Evolutionary conservation across 495 filamentous ascomycete species (phyloP), one percentile per base, ranked within the genome.

Genomic region (Podospora bellae-mahoneyi): DNA sequence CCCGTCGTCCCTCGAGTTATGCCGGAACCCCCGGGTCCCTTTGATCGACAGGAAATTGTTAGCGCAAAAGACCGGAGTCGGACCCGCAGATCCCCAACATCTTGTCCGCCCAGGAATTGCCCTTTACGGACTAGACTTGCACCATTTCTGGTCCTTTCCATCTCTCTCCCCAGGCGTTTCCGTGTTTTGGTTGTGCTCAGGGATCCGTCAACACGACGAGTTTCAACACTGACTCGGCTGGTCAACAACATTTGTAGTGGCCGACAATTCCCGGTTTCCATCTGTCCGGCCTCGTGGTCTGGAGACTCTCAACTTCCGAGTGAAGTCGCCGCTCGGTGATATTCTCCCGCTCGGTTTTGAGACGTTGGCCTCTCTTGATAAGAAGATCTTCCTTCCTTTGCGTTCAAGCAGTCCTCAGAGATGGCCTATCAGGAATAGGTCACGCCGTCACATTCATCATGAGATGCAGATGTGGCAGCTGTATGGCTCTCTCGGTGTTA

Each of bases 41-140:
- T 44, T 39, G 73, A 76, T 72, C 68, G 72, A 70, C 69, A 64
- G 65, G 69, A 64, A 69, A 69, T 20, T 64, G 44, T 69, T 74
- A 71, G 72, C 65, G 73, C 74, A 69, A 63, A 70, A 59, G 66
- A 54, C 62, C 68, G 60, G 66, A 68, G 28, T 66, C 53, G 69
- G 74, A 74, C 76, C 76, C 78, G 78, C 78, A 79, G 73, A 77
- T 79, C 78, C 78, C 78, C 78, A 79, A 79, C 78, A 76, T 19
- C 55, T 77, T 78, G 75, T 75, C 77, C 77, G 77, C 67, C 55
- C 55, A 26, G 23, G 23, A 19, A 63, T 18, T 19, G 27, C 23
- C 61, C 23, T 27, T 62, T 68, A 65, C 60, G 60, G 64, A 44
- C 34, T 57, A 68, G 66, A 13, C 54, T 26, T 68, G 7, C 34